These are phyloP conservation scores for Ambrosia hybrid DNA, from an alignment of 140 eudicot species.

Conservation along the genomic window DNA sequence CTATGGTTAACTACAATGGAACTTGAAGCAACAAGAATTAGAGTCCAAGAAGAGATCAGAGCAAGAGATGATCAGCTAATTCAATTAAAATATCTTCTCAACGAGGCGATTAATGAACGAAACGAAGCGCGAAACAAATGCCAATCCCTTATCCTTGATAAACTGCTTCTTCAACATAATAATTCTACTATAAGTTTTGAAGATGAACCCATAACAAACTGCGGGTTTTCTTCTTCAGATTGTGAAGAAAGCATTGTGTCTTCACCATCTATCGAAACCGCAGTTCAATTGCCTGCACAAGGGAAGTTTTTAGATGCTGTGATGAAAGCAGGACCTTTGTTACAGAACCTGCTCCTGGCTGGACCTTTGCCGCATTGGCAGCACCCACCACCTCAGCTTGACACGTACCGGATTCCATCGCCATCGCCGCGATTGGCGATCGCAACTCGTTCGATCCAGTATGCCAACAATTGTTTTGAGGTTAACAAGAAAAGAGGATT, in stretches of 20 bases:
- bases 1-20: constrained; percentile 60
- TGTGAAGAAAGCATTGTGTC: constrained; percentile 79
- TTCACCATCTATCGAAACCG: constrained; percentile 41
- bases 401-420: constrained; percentile 67
- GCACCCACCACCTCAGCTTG: constrained; percentile 94
- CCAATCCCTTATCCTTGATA: constrained; percentile 49
- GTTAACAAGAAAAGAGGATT: constrained; percentile 52
- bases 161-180: constrained; percentile 45
- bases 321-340: constrained; percentile 86
- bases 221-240: constrained; percentile 57
- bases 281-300: constrained; percentile 51
- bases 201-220: constrained; percentile 57
- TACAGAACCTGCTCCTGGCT: constrained; percentile 78
- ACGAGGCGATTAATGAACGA: constrained; percentile 41
- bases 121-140: constrained; percentile 39
- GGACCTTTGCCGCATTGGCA: constrained; percentile 97
- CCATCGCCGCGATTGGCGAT: constrained; percentile 55
- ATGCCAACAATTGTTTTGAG: constrained; percentile 37
- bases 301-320: constrained; percentile 81
- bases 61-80: constrained; percentile 53
- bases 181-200: constrained; percentile 44
- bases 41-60: constrained; percentile 65
- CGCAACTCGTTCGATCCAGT: constrained; percentile 35
- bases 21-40: constrained; percentile 62
- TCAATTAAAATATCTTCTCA: constrained; percentile 50